Base-by-base conservation (phyloP, 208 protist species). In the Acanthamoeba healyi region DNA sequence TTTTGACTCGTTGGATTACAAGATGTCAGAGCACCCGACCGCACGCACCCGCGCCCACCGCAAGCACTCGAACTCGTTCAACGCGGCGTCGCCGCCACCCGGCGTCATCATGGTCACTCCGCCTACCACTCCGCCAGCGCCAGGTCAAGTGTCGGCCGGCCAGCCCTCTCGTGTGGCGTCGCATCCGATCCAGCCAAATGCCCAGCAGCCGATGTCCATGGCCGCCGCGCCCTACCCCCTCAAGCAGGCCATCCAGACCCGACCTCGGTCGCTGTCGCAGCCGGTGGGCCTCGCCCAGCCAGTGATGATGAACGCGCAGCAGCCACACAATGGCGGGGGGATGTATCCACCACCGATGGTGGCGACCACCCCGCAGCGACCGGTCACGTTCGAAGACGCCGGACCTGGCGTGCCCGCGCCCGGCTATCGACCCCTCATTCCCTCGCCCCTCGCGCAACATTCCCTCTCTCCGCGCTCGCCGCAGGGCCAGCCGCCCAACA, bases 51-150 rank as follows among this genome's bases (percentile, higher is more conserved):
- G 72, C 12, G 72, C 72, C 42, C 72, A 82, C 42, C 72, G 72
- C 12, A 82, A 82, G 72, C 72, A 82, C 42, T 82, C 72, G 40
- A 82, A 82, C 32, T 82, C 72, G 15, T 82, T 82, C 42, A 82
- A 72, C 63, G 63, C 72, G 40, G 36, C 15, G 24, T 29, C 72
- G 24, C 42, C 72, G 72, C 38, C 36, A n/a, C 3, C 72, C 36
- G 72, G 72, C 34, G 72, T 82, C 24, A 3, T 82, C 26, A 54
- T 24, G 36, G 38, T 82, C 15, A 51, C 72, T 7, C 72, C 72
- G 36, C 72, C 72, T 26, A 51, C 38, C 40, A 82, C 72, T 0
- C 72, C 72, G 42, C 72, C 72, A 22, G 72, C 40, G 2, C 42
- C 34, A 12, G 65, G 10, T 19, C 65, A 17, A 4, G 15, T 14